Evolutionary conservation across 257 asterid species (phyloP), one percentile per base, ranked within the genome.

Genomic region (Nicotiana paniculata): DNA sequence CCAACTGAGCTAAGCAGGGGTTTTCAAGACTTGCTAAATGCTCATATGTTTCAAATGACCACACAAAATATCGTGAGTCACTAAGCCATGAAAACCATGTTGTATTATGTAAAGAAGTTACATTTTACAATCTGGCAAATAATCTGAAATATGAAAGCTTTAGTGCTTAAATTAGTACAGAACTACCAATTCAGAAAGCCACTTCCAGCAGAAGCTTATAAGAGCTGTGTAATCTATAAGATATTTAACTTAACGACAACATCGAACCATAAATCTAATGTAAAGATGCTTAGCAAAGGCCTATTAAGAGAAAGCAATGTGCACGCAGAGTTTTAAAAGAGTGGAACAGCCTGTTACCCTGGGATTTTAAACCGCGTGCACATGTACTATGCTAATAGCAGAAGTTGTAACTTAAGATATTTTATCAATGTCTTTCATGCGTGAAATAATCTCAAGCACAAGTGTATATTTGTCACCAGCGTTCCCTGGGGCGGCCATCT

Each of bases 401-500:
- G 77, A 43, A 30, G 69, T 51, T 43, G 68, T 37, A 46, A 80
- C 53, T 65, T 79, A 62, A 32, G 55, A 75, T 58, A 81, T 81
- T 61, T 58, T 81, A 61, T 48, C 74, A 72, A 21, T 51, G 18
- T 84, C 37, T 79, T 63, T 66, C 33, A 66, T 63, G 57, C 65
- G 35, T 39, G 13, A 79, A 79, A 46, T 37, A 75, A 55, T 59
- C 33, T 72, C 33, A 66, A 58, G 21, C 68, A 75, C 83, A 51
- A 30, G 62, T 51, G 15, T 30, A 16, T 21, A 51, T 63, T 35
- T 82, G 82, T 87, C 78, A 96, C 99, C 99, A 96, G 68, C 98
- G 96, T 81, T 96, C 98, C 86, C 99, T 91, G 33, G 89, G 90
- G 75, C 93, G 91, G 58, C 98, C 99, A 90, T 96, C 98, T 7